phyloP scores from a whole-genome alignment of 2,329 filamentous ascomycete genomes.

The Pestalotiopsis sp. region DNA sequence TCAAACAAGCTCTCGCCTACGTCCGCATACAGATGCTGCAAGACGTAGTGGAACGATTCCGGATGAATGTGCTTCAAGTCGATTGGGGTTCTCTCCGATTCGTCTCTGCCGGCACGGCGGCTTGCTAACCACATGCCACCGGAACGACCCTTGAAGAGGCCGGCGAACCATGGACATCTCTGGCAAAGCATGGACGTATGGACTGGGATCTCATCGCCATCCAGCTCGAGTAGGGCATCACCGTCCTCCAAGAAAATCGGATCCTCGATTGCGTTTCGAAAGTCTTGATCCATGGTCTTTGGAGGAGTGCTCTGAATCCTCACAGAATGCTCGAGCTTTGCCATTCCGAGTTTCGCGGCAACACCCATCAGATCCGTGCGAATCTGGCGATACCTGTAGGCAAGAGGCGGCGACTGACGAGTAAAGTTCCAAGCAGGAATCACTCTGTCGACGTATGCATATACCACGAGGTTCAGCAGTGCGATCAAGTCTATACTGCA shows the following conservation, averaged over 20 bases:
- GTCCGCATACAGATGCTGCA: slow-evolving; percentile 84
- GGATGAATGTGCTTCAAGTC: slow-evolving; percentile 81
- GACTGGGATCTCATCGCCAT: slow-evolving; percentile 69
- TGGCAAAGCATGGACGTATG: slow-evolving; percentile 82
- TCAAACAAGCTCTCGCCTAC: slow-evolving; percentile 81
- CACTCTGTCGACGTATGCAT: slow-evolving; percentile 77
- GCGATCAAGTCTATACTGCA: slow-evolving; percentile 75
- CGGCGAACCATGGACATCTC: slow-evolving; percentile 90
- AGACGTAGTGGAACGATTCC: slow-evolving; percentile 75
- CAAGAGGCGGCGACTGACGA: slow-evolving; percentile 64
- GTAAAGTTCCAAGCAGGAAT: slow-evolving; percentile 88
- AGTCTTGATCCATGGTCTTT: slow-evolving; percentile 67
- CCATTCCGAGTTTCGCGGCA: slow-evolving; percentile 71
- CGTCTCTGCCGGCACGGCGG: slow-evolving; percentile 52
- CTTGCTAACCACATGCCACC: slow-evolving; percentile 80
- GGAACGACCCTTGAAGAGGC: slow-evolving; percentile 86
- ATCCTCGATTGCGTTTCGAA: slow-evolving; percentile 71
- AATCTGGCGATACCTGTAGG: slow-evolving; percentile 76
- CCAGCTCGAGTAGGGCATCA: slow-evolving; percentile 79
- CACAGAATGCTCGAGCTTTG: slow-evolving; percentile 74
- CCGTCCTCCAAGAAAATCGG: slow-evolving; percentile 74
- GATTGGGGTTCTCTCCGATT: slow-evolving; percentile 52
- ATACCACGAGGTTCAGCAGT: slow-evolving; percentile 78
- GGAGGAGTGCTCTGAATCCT: slow-evolving; percentile 72
- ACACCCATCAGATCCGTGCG: slow-evolving; percentile 86